Conservation (phyloP, 2,329 filamentous ascomycete species). For the Colletotrichum zoysiae region DNA sequence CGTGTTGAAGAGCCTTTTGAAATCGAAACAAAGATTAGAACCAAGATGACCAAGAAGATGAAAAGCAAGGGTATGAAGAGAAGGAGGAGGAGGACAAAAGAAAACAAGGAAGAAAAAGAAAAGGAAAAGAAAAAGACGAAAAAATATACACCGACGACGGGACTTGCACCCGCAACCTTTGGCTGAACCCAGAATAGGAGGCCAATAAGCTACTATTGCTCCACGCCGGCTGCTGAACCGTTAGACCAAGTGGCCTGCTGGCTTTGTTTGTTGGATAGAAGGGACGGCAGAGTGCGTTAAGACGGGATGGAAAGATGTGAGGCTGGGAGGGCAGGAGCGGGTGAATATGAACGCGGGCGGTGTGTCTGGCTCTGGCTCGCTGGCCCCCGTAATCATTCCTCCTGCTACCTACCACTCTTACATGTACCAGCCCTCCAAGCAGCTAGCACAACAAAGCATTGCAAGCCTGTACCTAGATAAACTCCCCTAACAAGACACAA, state of each 20-base stretch:
- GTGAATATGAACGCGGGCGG: background rate
- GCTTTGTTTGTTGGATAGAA: conserved; percentile 17
- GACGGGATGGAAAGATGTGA: conserved; percentile 4
- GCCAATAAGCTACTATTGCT: conserved; percentile 42
- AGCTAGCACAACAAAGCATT: background rate
- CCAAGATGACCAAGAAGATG: background rate
- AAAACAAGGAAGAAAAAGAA: background rate
- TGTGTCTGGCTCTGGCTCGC: background rate
- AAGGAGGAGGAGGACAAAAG: background rate
- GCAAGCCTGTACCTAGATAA: background rate
- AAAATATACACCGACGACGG: conserved; percentile 32
- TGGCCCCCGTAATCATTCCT: background rate
- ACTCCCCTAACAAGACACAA: background rate
- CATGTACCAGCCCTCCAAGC: background rate
- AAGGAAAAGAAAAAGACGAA: background rate
- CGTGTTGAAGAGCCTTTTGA: background rate
- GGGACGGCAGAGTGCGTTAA: conserved; percentile 9
- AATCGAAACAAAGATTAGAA: background rate
- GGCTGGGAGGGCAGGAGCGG: background rate
- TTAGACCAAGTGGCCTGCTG: conserved; percentile 22
- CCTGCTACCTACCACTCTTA: background rate
- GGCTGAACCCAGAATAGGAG: conserved; percentile 33
- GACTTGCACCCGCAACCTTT: conserved; percentile 42
- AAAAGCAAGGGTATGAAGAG: background rate
- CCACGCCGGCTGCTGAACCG: conserved; percentile 35